Conservation (phyloP, 2,329 filamentous ascomycete genomes). For the Hirsutella thompsonii region DNA sequence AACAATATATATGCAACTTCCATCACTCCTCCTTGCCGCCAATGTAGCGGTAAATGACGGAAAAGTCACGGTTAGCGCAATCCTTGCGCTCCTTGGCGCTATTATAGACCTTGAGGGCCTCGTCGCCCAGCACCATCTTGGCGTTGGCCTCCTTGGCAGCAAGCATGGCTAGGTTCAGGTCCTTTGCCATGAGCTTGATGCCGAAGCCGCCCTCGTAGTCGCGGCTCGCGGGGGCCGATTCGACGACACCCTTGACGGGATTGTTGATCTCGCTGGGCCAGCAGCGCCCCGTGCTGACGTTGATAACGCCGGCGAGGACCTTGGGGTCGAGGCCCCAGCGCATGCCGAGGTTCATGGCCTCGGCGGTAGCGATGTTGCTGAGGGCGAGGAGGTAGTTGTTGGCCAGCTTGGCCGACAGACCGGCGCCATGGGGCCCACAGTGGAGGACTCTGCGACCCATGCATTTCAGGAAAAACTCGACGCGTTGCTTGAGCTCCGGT, state of each 20-base stretch:
- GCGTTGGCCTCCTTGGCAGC: slow-evolving; percentile 58
- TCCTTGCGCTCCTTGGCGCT: slow-evolving; percentile 45
- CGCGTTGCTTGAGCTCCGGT: slow-evolving; percentile 43
- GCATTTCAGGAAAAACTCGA: slow-evolving; percentile 55
- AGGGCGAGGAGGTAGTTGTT: slow-evolving; percentile 96
- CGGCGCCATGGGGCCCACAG: slow-evolving; percentile 72
- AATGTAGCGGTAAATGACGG: slow-evolving; percentile 65
- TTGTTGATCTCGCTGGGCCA: slow-evolving; percentile 97
- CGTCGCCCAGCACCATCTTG: slow-evolving; percentile 48
- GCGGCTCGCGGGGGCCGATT: slow-evolving; percentile 58
- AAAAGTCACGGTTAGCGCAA: slow-evolving; percentile 64
- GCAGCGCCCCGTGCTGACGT: slow-evolving; percentile 84
- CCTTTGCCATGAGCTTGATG: slow-evolving; percentile 69
- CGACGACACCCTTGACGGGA: slow-evolving; percentile 74
- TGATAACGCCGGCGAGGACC: slow-evolving; percentile 74
- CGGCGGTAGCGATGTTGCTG: slow-evolving; percentile 67
- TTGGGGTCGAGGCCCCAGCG: slow-evolving; percentile 45
- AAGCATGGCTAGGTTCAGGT: slow-evolving; percentile 58
- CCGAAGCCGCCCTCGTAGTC: slow-evolving; percentile 72
- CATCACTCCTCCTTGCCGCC: slow-evolving; percentile 33
- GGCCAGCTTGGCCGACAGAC: slow-evolving; percentile 82
- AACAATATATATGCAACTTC: no score
- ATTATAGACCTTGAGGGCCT: slow-evolving; percentile 55
- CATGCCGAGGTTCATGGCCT: slow-evolving; percentile 54
- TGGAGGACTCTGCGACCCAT: slow-evolving; percentile 86